Evolutionary conservation across 305 asterid species (phyloP).

Genomic region (Solanum hybrid): DNA sequence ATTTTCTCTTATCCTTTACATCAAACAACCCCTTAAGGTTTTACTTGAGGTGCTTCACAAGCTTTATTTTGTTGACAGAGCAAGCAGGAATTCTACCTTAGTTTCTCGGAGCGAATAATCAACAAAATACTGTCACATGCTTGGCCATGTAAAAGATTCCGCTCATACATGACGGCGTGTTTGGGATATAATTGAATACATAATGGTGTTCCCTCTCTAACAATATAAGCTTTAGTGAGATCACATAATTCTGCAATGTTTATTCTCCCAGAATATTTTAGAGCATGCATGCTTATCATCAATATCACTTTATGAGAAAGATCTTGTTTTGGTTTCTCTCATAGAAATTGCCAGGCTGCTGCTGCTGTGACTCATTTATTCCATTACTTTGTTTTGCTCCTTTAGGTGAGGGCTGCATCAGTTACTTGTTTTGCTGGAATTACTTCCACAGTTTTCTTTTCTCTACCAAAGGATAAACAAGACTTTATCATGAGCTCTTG

Average conservation of each 20-base stretch:
- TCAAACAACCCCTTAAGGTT: background rate
- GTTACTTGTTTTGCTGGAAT: slow-evolving; percentile 96
- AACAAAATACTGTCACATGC: background rate
- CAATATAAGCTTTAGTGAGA: background rate
- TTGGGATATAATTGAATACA: background rate
- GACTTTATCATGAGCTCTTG: slow-evolving; percentile 52
- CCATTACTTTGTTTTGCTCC: slow-evolving; percentile 21
- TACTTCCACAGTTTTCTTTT: slow-evolving; percentile 74
- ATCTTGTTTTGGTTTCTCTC: background rate
- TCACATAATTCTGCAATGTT: background rate
- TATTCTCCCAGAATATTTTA: background rate
- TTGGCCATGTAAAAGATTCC: background rate
- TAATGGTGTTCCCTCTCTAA: background rate
- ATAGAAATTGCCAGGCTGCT: background rate
- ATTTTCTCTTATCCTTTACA: too few species aligned
- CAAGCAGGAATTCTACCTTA: background rate
- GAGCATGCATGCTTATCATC: background rate
- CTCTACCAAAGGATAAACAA: slow-evolving; percentile 60
- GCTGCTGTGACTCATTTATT: background rate
- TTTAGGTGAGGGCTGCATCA: slow-evolving; percentile 90
- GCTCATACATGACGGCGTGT: background rate
- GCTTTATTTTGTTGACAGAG: background rate
- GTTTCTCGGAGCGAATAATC: background rate
- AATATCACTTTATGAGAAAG: background rate
- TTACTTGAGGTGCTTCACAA: background rate